Evolutionary conservation across 1,284 basidiomycete genomes (phyloP).

Genomic region (Apiotrichum brassicae): DNA sequence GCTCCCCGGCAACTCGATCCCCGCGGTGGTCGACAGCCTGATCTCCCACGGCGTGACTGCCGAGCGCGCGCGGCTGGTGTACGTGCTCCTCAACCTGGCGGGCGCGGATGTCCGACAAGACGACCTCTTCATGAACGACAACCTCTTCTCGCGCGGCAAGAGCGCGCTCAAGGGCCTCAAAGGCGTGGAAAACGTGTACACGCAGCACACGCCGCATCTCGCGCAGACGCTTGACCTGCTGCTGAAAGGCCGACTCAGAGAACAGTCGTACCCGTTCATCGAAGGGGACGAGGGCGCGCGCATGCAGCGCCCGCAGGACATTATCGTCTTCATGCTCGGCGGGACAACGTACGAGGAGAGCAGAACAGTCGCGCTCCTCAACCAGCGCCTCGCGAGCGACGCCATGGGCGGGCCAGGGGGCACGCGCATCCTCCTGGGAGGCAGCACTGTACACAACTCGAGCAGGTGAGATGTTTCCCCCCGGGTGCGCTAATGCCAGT

Average conservation of each 20-base stretch:
- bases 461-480: conserved; percentile 56
- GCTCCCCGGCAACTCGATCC: conserved; percentile 75
- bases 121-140: conserved; percentile 94
- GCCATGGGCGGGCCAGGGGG: conserved; percentile 50
- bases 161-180: conserved; percentile 93
- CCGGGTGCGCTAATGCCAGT: conserved; percentile 12
- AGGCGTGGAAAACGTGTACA: conserved; percentile 99
- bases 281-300: conserved; percentile 54
- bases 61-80: conserved; percentile 83
- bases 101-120: conserved; percentile 96
- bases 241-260: conserved; percentile 76
- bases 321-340: conserved; percentile 91
- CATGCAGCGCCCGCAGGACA: conserved; percentile 64
- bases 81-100: conserved; percentile 86
- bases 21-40: conserved; percentile 72
- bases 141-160: conserved; percentile 87
- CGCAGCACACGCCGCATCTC: conserved; percentile 91
- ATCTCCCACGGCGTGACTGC: conserved; percentile 72
- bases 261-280: conserved; percentile 84
- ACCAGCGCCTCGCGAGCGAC: conserved; percentile 60
- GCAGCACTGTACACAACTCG: conserved; percentile 88
- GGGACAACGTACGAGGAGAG: conserved; percentile 93
- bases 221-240: conserved; percentile 86
- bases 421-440: conserved; percentile 71
- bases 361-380: conserved; percentile 70